Conservation (phyloP, 2,329 filamentous ascomycete genomes). For the Hyphodiscus sp. region DNA sequence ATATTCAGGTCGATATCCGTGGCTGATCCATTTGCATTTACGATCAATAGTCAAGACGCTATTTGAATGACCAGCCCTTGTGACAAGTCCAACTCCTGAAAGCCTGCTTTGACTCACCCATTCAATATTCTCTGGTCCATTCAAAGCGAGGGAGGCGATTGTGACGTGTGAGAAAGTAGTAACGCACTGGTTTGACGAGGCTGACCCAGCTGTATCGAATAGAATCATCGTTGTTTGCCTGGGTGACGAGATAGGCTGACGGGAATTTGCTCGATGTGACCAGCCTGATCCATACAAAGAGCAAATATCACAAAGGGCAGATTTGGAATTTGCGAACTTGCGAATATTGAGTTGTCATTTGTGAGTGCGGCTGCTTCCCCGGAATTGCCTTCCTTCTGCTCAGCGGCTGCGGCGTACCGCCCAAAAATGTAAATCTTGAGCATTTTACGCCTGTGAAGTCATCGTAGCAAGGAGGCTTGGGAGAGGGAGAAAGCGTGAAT, state of each 20-base stretch:
- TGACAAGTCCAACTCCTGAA: background rate
- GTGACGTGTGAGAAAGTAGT: background rate
- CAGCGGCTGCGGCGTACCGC: background rate
- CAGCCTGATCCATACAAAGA: background rate
- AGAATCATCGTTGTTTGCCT: background rate
- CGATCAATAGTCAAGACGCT: background rate
- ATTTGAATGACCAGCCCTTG: background rate
- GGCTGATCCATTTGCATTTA: background rate
- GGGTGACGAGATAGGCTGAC: background rate
- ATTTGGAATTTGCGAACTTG: background rate
- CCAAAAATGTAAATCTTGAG: background rate
- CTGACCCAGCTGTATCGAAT: background rate
- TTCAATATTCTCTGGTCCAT: background rate
- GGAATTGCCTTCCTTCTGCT: background rate
- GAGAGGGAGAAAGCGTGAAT: background rate
- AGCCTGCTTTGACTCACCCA: background rate
- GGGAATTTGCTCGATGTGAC: background rate
- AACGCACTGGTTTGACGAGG: background rate
- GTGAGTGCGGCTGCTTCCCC: background rate
- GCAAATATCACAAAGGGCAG: background rate
- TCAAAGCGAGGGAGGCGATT: background rate
- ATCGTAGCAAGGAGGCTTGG: background rate
- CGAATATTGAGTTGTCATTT: background rate
- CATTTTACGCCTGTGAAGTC: background rate
- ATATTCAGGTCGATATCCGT: background rate